Evolutionary conservation across 495 filamentous ascomycete species (phyloP), one percentile per base, ranked within the genome.

Genomic region (Evansstolkia leycettana): DNA sequence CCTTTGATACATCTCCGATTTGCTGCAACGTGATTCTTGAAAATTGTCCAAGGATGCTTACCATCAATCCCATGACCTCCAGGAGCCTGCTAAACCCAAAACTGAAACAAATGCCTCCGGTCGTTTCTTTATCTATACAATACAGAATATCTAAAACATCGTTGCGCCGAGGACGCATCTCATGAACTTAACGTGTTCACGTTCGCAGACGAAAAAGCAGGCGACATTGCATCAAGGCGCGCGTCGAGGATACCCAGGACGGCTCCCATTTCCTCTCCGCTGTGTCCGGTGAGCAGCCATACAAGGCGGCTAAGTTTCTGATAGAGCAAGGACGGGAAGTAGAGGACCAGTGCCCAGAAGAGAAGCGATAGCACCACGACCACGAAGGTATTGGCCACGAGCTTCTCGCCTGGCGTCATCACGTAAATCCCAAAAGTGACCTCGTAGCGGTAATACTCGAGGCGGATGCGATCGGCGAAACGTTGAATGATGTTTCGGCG

Each of bases 381-480:
- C 13, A 67, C 58, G 34, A 62, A 64, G n/a, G 54, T 41, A 35
- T 67, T 83, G 55, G 82, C 75, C 34, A 82, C 72, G 38, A 81
- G 68, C 39, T 80, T 82, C 57, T 84, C 80, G 15, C 64, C 73
- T 11, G 76, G 69, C 0, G 77, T 83, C 46, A 84, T 65, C 59
- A 83, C 81, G 54, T 84, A 84, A 15, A 82, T 59, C 23, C 74
- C 69, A 48, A 79, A 79, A 7, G 80, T 82, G 41, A 83, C 80
- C 52, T 83, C 78, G 50, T 82, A 83, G 46, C 81, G 80, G 51
- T 84, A 84, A 43, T 76, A 72, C 51, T 80, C 80, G 32, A 76
- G 66, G 42, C 68, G 67, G 17, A 82, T 57, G 50, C 71, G 70
- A 35, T 70, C 66, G 36, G 68, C 37, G 25, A 70, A 24, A 17